Conservation (phyloP, 2,329 filamentous ascomycete species). For the Aspergillus fumigatiaffinis region DNA sequence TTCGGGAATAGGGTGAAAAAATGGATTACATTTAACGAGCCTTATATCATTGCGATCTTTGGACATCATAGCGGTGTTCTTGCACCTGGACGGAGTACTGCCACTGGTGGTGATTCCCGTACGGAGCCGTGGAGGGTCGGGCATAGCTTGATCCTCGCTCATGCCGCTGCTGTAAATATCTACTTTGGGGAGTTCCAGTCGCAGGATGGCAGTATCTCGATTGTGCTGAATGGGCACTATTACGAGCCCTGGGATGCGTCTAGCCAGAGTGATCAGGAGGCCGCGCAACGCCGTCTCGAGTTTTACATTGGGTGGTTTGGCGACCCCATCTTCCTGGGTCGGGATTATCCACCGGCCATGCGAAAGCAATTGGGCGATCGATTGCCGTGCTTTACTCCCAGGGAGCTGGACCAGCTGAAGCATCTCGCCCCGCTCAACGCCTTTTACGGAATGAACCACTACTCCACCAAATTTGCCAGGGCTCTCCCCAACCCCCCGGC, state of each 20-base stretch:
- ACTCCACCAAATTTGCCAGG: slow-evolving; percentile 8
- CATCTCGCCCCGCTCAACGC: not conserved
- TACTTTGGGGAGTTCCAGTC: not conserved
- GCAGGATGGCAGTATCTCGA: slow-evolving; percentile 1
- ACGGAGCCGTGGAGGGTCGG: slow-evolving; percentile 7
- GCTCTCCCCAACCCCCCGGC: slow-evolving; percentile 1
- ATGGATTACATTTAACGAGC: slow-evolving; percentile 36
- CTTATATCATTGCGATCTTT: slow-evolving; percentile 31
- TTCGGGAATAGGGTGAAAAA: slow-evolving; percentile 29
- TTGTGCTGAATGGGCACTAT: slow-evolving; percentile 20
- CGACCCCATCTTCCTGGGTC: slow-evolving; percentile 35
- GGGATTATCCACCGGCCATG: slow-evolving; percentile 36
- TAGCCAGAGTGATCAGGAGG: slow-evolving; percentile 11
- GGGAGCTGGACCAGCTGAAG: not conserved
- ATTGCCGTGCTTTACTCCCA: not conserved
- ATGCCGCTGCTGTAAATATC: not conserved
- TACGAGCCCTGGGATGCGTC: slow-evolving; percentile 25
- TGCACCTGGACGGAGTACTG: slow-evolving; percentile 2
- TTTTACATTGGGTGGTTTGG: slow-evolving; percentile 37
- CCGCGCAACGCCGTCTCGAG: slow-evolving; percentile 16
- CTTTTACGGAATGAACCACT: slow-evolving; percentile 16
- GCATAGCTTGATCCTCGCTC: slow-evolving; percentile 1
- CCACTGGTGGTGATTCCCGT: not conserved
- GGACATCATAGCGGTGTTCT: slow-evolving; percentile 6
- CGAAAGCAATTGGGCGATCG: slow-evolving; percentile 4